Percentiles rank a stretch among this genome's conserved stretches.
Evolutionary conservation across 176 grass and related monocot genomes (phyloP).

Genomic region (Juncus effusus): DNA sequence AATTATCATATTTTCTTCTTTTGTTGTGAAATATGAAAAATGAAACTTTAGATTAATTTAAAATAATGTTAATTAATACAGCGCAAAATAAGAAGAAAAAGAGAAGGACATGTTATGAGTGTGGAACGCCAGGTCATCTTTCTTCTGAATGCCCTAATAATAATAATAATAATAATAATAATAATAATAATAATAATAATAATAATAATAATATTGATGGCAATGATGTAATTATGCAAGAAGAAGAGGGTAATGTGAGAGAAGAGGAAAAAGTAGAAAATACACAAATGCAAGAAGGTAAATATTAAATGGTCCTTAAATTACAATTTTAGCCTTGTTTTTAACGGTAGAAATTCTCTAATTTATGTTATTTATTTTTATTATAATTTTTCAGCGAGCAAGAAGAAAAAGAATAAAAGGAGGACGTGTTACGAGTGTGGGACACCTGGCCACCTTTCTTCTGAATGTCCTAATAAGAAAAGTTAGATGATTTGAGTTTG

Average conservation of each 20-base stretch:
- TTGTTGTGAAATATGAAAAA: no score
- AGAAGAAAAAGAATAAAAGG: conserved; percentile 71
- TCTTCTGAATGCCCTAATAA: conserved; percentile 69
- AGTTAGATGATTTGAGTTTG: conserved; percentile 1
- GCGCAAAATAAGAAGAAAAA: conserved; percentile 42
- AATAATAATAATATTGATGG: no score
- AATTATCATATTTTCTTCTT: no score
- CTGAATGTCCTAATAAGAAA: conserved; percentile 66
- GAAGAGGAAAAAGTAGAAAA: conserved; percentile 8
- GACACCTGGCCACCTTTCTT: conserved; percentile 65
- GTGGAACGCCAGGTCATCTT: conserved; percentile 63
- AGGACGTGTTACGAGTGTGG: conserved; percentile 76
- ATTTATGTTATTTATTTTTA: neutral
- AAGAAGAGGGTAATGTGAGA: conserved; percentile 9
- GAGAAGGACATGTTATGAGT: conserved; percentile 60
- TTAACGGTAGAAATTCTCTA: neutral
- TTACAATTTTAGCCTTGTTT: no score
- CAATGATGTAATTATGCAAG: no score
- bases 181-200: neutral
- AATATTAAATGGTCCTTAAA: neutral
- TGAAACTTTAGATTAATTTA: no score
- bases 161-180: conserved; percentile 1
- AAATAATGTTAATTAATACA: neutral
- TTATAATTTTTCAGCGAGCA: conserved; percentile 11
- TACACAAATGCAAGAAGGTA: conserved; percentile 14